Conservation (phyloP, 2,329 filamentous ascomycete species). For the Talaromyces sp. region DNA sequence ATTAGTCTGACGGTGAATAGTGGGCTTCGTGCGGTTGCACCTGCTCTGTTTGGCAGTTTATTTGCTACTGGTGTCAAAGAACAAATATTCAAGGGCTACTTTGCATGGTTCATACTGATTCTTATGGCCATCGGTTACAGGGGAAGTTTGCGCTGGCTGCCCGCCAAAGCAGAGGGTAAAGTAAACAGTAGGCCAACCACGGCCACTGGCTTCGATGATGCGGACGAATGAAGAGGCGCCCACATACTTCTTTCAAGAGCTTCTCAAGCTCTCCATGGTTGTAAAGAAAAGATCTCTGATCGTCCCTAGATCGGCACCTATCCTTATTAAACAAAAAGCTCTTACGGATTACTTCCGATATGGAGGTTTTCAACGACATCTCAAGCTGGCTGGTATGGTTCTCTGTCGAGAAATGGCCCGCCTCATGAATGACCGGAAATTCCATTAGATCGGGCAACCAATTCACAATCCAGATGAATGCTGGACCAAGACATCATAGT, state of each 20-base stretch:
- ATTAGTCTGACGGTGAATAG: slow-evolving; percentile 58
- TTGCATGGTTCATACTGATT: slow-evolving; percentile 59
- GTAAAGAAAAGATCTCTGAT: no score
- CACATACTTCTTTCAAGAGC: background rate
- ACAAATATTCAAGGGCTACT: slow-evolving; percentile 59
- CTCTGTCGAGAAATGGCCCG: no score
- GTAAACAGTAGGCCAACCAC: background rate
- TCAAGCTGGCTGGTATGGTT: no score
- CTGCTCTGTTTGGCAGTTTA: slow-evolving; percentile 60
- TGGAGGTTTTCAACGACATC: no score
- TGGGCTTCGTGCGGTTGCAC: slow-evolving; percentile 60
- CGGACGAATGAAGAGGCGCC: background rate
- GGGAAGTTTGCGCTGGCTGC: slow-evolving; percentile 20
- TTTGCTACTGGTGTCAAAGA: slow-evolving; percentile 62
- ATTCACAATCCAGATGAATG: no score
- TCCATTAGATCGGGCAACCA: no score
- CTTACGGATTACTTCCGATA: no score
- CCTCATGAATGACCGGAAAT: no score
- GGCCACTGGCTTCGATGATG: background rate
- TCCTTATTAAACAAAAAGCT: no score
- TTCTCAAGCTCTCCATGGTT: no score
- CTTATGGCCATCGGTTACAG: slow-evolving; percentile 32
- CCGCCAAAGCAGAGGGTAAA: slow-evolving; percentile 12
- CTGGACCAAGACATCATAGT: no score
- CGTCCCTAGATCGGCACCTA: no score